phyloP scores from a whole-genome alignment of 108 stramenopile genomes.

The Chaetoceros tenuissimus region DNA sequence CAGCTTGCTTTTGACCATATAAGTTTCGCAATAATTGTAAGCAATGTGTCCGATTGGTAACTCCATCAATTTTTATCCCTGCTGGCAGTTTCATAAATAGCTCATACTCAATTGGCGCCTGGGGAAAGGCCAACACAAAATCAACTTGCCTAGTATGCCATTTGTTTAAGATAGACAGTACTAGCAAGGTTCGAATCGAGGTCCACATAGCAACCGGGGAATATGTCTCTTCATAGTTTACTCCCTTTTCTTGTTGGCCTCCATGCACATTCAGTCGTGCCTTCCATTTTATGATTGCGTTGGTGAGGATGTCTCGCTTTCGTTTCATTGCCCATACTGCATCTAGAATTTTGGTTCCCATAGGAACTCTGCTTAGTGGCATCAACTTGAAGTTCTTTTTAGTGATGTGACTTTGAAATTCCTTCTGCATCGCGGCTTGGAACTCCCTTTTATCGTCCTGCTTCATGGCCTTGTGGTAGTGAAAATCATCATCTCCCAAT shows the following conservation, averaged over 20 bases:
- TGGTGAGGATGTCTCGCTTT: slow-evolving; percentile 16
- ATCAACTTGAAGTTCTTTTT: slow-evolving; percentile 11
- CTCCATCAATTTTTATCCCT: neutral
- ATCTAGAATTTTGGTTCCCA: slow-evolving; percentile 4
- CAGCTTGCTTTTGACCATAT: slow-evolving; percentile 17
- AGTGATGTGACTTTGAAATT: slow-evolving; percentile 13
- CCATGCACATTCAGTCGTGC: slow-evolving; percentile 14
- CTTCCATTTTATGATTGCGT: slow-evolving; percentile 15
- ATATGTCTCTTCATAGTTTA: slow-evolving; percentile 44
- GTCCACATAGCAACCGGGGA: slow-evolving; percentile 22
- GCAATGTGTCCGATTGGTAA: neutral
- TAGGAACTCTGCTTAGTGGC: slow-evolving; percentile 3
- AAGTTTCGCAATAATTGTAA: slow-evolving; percentile 12
- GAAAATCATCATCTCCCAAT: slow-evolving; percentile 24
- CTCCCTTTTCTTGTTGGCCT: slow-evolving; percentile 1
- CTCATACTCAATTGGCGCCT: slow-evolving; percentile 2
- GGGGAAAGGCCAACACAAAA: slow-evolving; percentile 15
- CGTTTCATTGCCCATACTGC: slow-evolving; percentile 23
- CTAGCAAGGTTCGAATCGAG: neutral
- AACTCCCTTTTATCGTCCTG: slow-evolving; percentile 19
- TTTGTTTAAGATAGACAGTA: slow-evolving; percentile 7
- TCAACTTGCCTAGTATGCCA: slow-evolving; percentile 18
- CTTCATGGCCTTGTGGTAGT: slow-evolving; percentile 18
- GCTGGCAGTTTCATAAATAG: neutral
- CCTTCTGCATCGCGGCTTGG: slow-evolving; percentile 10